Conservation (phyloP, 108 stramenopile species). For the Schizochytrium sp. region DNA sequence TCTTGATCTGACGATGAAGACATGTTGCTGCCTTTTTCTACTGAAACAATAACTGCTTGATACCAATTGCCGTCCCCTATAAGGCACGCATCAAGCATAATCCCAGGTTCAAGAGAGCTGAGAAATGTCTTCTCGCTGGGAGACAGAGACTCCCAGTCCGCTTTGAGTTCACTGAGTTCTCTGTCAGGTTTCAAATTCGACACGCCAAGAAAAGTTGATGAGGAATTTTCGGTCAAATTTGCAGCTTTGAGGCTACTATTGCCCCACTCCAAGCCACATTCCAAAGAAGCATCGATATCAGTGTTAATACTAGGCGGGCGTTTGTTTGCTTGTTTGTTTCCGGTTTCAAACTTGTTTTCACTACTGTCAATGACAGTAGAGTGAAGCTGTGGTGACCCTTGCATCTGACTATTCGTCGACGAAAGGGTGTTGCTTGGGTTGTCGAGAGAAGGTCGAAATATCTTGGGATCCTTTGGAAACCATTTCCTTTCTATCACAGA, state of each 20-base stretch:
- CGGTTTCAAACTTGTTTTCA: neutral
- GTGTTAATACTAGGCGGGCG: no score
- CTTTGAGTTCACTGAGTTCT: neutral
- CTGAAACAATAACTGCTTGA: conserved; percentile 26
- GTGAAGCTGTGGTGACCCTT: neutral
- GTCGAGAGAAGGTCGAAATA: neutral
- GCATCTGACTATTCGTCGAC: neutral
- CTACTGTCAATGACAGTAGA: neutral
- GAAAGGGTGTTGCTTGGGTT: neutral
- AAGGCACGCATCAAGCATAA: conserved; percentile 8
- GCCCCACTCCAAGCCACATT: no score
- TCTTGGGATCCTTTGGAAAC: conserved; percentile 45
- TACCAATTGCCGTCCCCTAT: conserved; percentile 35
- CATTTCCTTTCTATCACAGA: neutral
- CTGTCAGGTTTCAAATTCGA: no score
- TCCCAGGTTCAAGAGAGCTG: neutral
- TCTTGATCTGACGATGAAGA: neutral
- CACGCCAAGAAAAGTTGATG: no score
- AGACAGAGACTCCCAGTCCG: neutral
- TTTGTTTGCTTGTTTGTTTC: neutral
- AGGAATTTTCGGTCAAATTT: no score
- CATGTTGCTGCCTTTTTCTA: neutral
- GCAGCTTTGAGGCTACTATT: no score
- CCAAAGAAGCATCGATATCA: no score
- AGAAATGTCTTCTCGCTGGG: neutral